Conservation (phyloP, 2,329 filamentous ascomycete genomes). For the Orbilia blumenaviensis region DNA sequence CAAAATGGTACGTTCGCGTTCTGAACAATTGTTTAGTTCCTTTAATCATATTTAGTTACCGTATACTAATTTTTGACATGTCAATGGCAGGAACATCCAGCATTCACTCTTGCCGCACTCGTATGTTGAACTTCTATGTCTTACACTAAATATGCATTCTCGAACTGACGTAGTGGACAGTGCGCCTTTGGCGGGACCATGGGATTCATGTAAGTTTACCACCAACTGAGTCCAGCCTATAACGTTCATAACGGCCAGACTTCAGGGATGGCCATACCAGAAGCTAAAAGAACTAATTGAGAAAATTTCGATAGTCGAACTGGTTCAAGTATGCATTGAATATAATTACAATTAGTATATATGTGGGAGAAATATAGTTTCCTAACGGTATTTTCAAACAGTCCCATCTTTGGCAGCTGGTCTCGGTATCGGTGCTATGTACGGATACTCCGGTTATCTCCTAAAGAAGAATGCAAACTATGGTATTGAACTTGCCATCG, state of each 20-base stretch:
- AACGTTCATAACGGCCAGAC: no score
- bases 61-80: background rate
- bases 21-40: background rate
- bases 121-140: slow-evolving; percentile 17
- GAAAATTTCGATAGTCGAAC: slow-evolving; percentile 67
- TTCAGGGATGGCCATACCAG: background rate
- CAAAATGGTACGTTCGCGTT: slow-evolving; percentile 27
- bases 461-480: slow-evolving; percentile 79
- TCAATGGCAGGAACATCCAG: slow-evolving; percentile 44
- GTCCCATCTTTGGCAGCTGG: slow-evolving; percentile 83
- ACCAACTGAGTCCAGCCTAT: background rate
- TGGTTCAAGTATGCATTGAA: slow-evolving; percentile 69
- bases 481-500: slow-evolving; percentile 85
- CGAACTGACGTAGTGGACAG: slow-evolving; percentile 8
- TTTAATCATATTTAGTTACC: background rate
- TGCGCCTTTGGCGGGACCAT: slow-evolving; percentile 87
- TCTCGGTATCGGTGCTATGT: slow-evolving; percentile 78
- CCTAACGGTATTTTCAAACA: slow-evolving; percentile 24
- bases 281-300: background rate
- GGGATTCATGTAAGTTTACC: slow-evolving; percentile 70
- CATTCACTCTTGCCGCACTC: slow-evolving; percentile 49
- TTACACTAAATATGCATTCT: background rate
- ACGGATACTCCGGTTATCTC: slow-evolving; percentile 82
- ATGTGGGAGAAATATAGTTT: background rate
- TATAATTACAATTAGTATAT: background rate